Conservation (phyloP, 805 yeast genomes). For the Candida boidinii region DNA sequence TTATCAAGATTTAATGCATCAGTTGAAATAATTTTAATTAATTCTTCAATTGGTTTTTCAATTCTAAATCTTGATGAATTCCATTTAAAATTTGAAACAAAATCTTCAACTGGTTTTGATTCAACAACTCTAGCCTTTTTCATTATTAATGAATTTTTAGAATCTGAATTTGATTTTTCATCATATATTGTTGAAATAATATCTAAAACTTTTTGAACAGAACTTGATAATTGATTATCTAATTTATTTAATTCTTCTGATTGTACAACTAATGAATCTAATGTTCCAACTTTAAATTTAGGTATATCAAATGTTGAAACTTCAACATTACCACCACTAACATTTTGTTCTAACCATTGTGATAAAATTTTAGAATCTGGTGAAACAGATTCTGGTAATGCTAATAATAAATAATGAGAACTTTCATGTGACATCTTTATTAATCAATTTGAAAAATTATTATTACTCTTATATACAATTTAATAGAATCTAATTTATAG, state of each 20-base stretch:
- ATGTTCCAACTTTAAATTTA: conserved; percentile 85
- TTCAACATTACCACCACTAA: conserved; percentile 51
- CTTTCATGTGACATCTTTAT: conserved; percentile 13
- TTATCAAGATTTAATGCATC: conserved; percentile 80
- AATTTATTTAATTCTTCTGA: conserved; percentile 81
- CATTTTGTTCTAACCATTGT: conserved; percentile 45
- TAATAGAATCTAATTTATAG: too few relatives aligned
- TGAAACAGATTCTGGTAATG: conserved; percentile 20
- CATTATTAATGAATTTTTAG: conserved; percentile 14
- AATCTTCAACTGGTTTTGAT: conserved; percentile 46
- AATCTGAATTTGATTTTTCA: conserved; percentile 5
- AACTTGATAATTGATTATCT: conserved; percentile 66
- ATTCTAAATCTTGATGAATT: conserved; percentile 77
- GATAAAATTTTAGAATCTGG: conserved; percentile 20
- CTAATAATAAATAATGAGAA: conserved; percentile 19
- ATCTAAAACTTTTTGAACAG: conserved; percentile 72
- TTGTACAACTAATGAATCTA: conserved; percentile 84
- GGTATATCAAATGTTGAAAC: conserved; percentile 60
- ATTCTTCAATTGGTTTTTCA: conserved; percentile 73
- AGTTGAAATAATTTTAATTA: conserved; percentile 58
- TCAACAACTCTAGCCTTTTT: conserved; percentile 28
- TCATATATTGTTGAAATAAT: conserved; percentile 46
- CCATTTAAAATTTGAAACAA: conserved; percentile 76
- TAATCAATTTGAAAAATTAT: neutral
- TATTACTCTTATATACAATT: neutral